Conservation (phyloP, 2,329 filamentous ascomycete genomes). For the Cladophialophora chaetospira region DNA sequence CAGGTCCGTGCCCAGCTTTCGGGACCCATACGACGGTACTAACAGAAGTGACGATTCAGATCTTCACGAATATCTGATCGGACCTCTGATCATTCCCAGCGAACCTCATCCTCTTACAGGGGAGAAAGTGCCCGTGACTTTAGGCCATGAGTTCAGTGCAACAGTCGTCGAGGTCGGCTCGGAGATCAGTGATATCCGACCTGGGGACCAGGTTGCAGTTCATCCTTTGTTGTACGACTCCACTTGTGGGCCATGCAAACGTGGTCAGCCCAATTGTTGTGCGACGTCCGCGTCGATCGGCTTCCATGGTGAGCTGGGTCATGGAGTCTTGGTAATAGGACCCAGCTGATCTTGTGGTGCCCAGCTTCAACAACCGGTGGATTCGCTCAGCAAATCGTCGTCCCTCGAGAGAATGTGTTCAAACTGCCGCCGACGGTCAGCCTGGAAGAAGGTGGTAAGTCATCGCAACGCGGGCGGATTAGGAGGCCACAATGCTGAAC, state of each 20-base stretch:
- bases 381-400: neutral
- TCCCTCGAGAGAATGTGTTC: neutral
- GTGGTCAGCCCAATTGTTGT: slow-evolving; percentile 7
- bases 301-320: slow-evolving; percentile 5
- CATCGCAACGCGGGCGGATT: too few relatives aligned
- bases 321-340: neutral
- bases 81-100: slow-evolving; percentile 46
- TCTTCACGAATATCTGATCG: slow-evolving; percentile 50
- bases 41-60: slow-evolving; percentile 2
- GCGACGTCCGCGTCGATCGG: slow-evolving; percentile 5
- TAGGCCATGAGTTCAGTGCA: slow-evolving; percentile 56
- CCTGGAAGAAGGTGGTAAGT: slow-evolving; percentile 10
- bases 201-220: slow-evolving; percentile 3
- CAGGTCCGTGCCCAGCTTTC: neutral
- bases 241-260: slow-evolving; percentile 1
- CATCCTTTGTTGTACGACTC: neutral
- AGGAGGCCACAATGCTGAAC: too few relatives aligned
- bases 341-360: neutral
- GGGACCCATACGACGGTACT: neutral
- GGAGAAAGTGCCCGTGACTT: slow-evolving; percentile 52
- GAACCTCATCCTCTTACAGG: slow-evolving; percentile 56
- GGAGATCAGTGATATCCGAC: neutral
- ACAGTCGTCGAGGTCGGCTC: slow-evolving; percentile 39
- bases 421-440: slow-evolving; percentile 3
- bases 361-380: neutral